phyloP scores from a whole-genome alignment of 495 filamentous ascomycete species.

The Venustampulla echinocandica region DNA sequence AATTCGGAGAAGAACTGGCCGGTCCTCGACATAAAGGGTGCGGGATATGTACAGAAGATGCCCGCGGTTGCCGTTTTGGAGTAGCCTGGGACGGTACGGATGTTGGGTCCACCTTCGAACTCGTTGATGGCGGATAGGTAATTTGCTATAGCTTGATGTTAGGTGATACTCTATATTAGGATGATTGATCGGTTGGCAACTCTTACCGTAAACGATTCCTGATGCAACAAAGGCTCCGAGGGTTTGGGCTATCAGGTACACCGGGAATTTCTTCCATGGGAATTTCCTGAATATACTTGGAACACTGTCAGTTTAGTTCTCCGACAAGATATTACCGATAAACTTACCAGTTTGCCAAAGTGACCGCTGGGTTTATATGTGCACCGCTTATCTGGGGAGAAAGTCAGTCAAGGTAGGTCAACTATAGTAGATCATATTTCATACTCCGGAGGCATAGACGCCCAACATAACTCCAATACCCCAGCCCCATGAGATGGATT shows the following conservation, averaged over 20 bases:
- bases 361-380: constrained; percentile 59
- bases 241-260: constrained; percentile 45
- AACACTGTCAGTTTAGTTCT: not conserved
- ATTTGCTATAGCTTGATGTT: constrained; percentile 28
- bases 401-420: too few species aligned
- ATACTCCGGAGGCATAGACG: constrained; percentile 51
- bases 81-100: constrained; percentile 15
- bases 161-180: not conserved
- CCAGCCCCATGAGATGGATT: constrained; percentile 38
- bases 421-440: too few species aligned
- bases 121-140: constrained; percentile 46
- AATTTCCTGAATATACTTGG: constrained; percentile 52
- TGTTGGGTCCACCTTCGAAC: constrained; percentile 37
- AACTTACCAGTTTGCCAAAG: constrained; percentile 35
- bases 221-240: constrained; percentile 48
- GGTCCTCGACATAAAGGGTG: constrained; percentile 49
- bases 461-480: constrained; percentile 55
- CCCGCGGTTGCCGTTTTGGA: constrained; percentile 48
- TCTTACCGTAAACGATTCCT: constrained; percentile 41
- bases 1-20: constrained; percentile 60
- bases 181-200: not conserved
- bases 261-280: constrained; percentile 51
- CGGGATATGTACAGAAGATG: constrained; percentile 61
- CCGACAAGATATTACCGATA: not conserved
- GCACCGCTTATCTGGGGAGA: too few species aligned